phyloP scores from a whole-genome alignment of 257 asterid species.

The Lantana camara region DNA sequence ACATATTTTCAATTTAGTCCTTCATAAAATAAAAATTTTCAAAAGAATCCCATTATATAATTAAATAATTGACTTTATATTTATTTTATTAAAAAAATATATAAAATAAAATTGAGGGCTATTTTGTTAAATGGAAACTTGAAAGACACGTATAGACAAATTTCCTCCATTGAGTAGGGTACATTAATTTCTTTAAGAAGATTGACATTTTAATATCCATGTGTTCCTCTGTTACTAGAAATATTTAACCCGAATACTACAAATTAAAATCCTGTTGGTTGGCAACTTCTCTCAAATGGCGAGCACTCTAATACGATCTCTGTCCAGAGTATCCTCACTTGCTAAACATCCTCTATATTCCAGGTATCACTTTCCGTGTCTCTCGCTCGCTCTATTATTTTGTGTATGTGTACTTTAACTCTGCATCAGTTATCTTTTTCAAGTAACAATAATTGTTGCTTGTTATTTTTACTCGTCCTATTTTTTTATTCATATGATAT shows the following conservation, averaged over 20 bases:
- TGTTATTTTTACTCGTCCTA: background rate
- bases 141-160: too few relatives aligned
- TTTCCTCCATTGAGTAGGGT: too few relatives aligned
- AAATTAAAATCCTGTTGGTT: constrained; percentile 20
- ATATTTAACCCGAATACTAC: background rate
- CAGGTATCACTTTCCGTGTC: constrained; percentile 28
- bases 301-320: constrained; percentile 28
- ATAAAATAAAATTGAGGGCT: too few relatives aligned
- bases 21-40: too few relatives aligned
- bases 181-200: too few relatives aligned
- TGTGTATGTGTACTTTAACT: background rate
- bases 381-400: background rate
- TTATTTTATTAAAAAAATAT: too few relatives aligned
- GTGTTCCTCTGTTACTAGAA: background rate
- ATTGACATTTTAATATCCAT: background rate
- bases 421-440: background rate
- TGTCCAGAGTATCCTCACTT: constrained; percentile 32
- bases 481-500: background rate
- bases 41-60: too few relatives aligned
- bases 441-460: background rate
- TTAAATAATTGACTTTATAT: too few relatives aligned
- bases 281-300: constrained; percentile 36
- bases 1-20: too few relatives aligned
- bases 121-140: too few relatives aligned
- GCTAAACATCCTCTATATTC: constrained; percentile 21